phyloP scores from a whole-genome alignment of 75 land plant species.

The Isoetes taiwanensis region DNA sequence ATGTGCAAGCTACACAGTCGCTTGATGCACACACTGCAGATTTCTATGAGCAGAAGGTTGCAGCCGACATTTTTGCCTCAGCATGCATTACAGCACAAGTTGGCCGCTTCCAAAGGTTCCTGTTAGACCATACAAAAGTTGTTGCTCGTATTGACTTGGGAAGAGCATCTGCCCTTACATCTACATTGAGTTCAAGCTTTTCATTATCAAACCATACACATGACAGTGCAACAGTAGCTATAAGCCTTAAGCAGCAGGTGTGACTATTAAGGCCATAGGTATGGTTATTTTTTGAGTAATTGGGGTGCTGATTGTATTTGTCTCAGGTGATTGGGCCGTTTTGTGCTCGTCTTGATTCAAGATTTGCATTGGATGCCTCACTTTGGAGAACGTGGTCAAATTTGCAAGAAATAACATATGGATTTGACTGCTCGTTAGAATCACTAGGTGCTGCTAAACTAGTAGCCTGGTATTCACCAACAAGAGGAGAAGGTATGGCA shows the following conservation, averaged over 20 bases:
- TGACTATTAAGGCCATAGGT: too few species aligned
- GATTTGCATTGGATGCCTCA: too few species aligned
- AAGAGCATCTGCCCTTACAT: constrained; percentile 36
- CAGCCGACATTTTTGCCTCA: constrained; percentile 48
- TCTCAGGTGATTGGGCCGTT: too few species aligned
- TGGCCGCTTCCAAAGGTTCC: constrained; percentile 59
- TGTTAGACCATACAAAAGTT: constrained; percentile 51
- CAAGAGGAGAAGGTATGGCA: constrained; percentile 67
- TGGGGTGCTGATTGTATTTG: too few species aligned
- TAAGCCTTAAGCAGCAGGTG: constrained; percentile 30
- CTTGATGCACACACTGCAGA: too few species aligned
- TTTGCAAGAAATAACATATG: constrained; percentile 48
- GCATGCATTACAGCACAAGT: constrained; percentile 46
- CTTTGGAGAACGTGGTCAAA: too few species aligned
- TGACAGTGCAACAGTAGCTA: background rate
- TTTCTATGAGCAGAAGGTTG: constrained; percentile 4
- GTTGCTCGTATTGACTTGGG: constrained; percentile 46
- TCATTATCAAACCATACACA: background rate
- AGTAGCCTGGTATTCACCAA: constrained; percentile 73
- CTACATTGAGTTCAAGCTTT: constrained; percentile 11
- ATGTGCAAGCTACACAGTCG: too few species aligned
- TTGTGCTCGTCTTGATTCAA: too few species aligned
- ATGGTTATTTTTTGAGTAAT: too few species aligned
- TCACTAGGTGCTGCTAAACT: constrained; percentile 42
- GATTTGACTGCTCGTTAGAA: constrained; percentile 44